Conservation (phyloP, 768 basidiomycete genomes). For the Dacryopinax primogenitus region DNA sequence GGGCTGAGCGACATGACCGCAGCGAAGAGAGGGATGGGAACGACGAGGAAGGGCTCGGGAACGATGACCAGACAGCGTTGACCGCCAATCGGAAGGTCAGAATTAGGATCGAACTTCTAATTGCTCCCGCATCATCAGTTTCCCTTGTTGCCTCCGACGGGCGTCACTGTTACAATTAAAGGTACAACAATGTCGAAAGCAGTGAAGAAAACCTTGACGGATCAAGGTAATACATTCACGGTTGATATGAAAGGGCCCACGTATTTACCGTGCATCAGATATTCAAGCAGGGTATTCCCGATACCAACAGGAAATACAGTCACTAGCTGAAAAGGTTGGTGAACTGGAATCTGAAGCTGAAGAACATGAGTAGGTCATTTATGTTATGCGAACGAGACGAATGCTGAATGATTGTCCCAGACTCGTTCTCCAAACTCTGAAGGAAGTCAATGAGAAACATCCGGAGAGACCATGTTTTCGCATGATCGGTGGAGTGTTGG, state of each 20-base stretch:
- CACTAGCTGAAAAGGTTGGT: constrained; percentile 85
- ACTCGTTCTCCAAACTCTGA: constrained; percentile 74
- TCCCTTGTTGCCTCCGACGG: not conserved
- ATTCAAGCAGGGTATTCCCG: constrained; percentile 70
- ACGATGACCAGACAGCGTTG: not conserved
- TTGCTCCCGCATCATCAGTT: not conserved
- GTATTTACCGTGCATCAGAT: constrained; percentile 34
- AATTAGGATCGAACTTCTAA: constrained; percentile 1
- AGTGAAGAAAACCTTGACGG: constrained; percentile 23
- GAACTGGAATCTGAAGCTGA: constrained; percentile 94
- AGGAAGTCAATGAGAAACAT: constrained; percentile 67
- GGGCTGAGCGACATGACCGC: not conserved
- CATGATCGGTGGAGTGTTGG: constrained; percentile 86
- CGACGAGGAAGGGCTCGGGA: constrained; percentile 1
- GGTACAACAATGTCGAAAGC: not conserved
- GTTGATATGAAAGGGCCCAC: constrained; percentile 21
- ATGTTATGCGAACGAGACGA: not conserved
- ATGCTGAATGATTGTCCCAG: constrained; percentile 31
- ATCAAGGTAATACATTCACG: constrained; percentile 48
- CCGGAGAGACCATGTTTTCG: constrained; percentile 93
- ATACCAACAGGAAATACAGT: constrained; percentile 77
- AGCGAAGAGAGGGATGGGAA: not conserved
- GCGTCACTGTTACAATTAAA: not conserved
- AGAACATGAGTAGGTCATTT: constrained; percentile 65
- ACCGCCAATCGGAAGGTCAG: not conserved